Base-by-base conservation (phyloP, 495 filamentous ascomycete genomes). In the Podospora appendiculata region DNA sequence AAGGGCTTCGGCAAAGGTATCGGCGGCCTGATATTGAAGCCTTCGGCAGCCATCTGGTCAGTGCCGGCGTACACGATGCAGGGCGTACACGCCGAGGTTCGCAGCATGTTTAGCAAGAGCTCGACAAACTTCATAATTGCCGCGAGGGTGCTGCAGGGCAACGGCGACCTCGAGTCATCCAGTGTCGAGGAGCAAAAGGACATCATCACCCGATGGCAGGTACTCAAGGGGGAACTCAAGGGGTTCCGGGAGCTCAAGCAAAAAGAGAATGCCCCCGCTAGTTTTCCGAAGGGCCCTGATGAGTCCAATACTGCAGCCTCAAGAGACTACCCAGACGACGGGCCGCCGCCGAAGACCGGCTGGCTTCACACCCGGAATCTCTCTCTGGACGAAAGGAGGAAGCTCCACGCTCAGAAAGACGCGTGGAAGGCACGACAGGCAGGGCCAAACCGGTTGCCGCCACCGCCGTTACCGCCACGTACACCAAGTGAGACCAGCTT, bases 1-100 rank as follows among this genome's bases (percentile, higher is more conserved):
- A 92, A 90, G 59, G 87, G 87, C 0, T 69, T 90, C 39, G 86
- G 82, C 1, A 90, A 88, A 61, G 87, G 84, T 2, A 77, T 90
- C 39, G 87, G 85, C 14, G 87, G 87, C 0, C 53, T 87, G 10
- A 61, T 87, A 14, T 58, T 90, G 2, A 92, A 92, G 57, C 84
- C 85, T 1, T 72, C 75, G 36, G 84, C 86, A 38, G 87, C 70
- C 1, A 48, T 88, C 12, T 88, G 80, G 76, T 78, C 79, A 0
- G 60, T 91, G 12, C 83, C 83, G 0, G 87, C 84, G 6, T 90
- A 90, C 56, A 78, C 85, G 4, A 80, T 89, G 70, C 80, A 84
- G 51, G 89, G 89, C 2, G 70, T 92, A 3, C 84, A 88, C 65
- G 84, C 85, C 43, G 83, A 89, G 57, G 72, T 90, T 17, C 78